Evolutionary conservation across 2,329 filamentous ascomycete species (phyloP), one percentile per base, ranked within the genome.

Genomic region (Penicillium sp.): DNA sequence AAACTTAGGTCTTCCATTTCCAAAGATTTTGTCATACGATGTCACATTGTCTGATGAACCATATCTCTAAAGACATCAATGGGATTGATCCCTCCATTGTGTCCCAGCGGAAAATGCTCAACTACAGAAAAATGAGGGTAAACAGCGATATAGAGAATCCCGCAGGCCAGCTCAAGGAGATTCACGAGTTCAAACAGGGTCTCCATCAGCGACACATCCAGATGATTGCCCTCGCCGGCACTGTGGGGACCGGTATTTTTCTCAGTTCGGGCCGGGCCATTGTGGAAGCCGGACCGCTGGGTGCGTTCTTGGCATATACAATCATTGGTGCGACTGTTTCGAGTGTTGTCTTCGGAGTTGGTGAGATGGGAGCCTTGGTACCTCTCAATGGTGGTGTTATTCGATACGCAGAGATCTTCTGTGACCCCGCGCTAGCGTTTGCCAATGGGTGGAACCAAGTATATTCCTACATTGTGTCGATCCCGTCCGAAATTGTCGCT

Each of bases 371-470:
- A 0, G 62, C 74, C 2, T 58, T 76, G 25, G 67, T 70, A 22
- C 75, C 75, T 11, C 65, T 75, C 5, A 73, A 65, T 11, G 75
- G 75, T 16, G 71, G 68, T 9, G 63, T 77, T 30, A 65, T 75
- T 30, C 69, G 72, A 17, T 70, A 75, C 46, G 64, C 68, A 2
- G 70, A 70, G 42, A 57, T 68, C 37, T 76, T 74, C 53, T 67
- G 72, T 16, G 74, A 77, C 41, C 71, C 70, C 10, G 72, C 74
- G 0, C 61, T 76, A 1, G 57, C 65, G 5, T 70, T 70, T 19
- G 68, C 68, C 41, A 65, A 67, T 41, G 75, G 74, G n/a, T 77
- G 73, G 69, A 77, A 75, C 48, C 63, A 70, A 51, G 66, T 73
- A 28, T 69, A 74, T 57, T 64, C 62, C 5, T 67, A 66, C 53